Evolutionary conservation across 108 stramenopile genomes (phyloP).

Genomic region (Nitzschia putrida): DNA sequence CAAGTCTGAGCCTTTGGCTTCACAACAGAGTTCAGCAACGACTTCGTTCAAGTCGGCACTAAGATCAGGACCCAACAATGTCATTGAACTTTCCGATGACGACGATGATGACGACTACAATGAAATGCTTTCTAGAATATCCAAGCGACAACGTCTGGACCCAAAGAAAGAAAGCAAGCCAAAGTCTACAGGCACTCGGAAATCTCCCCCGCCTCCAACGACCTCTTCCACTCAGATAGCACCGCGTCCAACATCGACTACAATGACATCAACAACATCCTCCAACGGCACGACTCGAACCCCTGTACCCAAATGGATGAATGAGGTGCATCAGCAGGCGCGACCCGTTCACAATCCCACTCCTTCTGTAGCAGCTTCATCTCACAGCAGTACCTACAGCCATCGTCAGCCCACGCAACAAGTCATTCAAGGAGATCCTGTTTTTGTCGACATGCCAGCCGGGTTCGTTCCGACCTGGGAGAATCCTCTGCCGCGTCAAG

Average conservation of each 20-base stretch:
- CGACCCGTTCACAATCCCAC: not conserved
- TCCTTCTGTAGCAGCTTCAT: no score
- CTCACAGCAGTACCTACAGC: no score
- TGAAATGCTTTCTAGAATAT: not conserved
- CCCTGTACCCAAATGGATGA: slow-evolving; percentile 18
- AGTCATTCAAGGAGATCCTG: slow-evolving; percentile 8
- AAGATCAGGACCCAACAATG: not conserved
- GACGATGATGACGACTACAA: slow-evolving; percentile 7
- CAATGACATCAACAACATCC: not conserved
- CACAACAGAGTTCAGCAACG: no score
- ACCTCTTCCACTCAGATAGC: no score
- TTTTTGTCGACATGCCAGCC: slow-evolving; percentile 14
- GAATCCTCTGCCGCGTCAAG: slow-evolving; percentile 10
- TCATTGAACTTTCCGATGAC: slow-evolving; percentile 36
- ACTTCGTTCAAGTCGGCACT: no score
- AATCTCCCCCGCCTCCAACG: no score
- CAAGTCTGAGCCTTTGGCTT: no score
- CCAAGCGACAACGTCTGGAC: slow-evolving; percentile 2
- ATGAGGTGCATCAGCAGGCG: not conserved
- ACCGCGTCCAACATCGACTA: no score
- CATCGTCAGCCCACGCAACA: no score
- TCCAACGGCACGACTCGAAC: not conserved
- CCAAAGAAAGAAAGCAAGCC: no score
- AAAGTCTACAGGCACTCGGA: no score
- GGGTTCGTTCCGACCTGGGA: slow-evolving; percentile 38